phyloP scores from a whole-genome alignment of 164 flowering plant species.

The Chimonanthus praecox region DNA sequence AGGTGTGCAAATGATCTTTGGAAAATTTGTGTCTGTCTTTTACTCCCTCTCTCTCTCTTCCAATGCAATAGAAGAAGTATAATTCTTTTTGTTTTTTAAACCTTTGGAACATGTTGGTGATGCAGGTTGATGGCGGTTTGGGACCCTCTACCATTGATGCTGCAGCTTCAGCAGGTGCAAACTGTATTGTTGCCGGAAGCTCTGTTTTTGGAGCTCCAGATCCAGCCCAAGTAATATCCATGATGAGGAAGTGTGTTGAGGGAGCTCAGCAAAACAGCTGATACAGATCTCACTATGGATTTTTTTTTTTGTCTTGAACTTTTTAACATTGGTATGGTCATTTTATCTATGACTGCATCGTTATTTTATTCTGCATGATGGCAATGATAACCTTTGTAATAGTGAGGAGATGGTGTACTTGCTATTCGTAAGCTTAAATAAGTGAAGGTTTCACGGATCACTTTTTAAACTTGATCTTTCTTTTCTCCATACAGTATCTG shows the following conservation, averaged over 20 bases:
- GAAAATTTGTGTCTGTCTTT: no score
- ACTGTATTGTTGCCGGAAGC: constrained; percentile 95
- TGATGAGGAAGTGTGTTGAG: constrained; percentile 55
- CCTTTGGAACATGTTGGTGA: neutral
- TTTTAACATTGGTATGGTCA: neutral
- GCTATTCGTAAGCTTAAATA: no score
- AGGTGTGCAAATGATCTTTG: no score
- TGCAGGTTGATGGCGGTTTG: constrained; percentile 92
- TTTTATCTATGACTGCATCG: neutral
- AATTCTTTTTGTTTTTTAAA: no score
- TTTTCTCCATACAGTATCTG: no score
- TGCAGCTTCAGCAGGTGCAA: constrained; percentile 91
- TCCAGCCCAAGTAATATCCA: constrained; percentile 72
- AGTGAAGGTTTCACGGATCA: no score
- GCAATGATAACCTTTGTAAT: neutral
- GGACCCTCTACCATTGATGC: constrained; percentile 79
- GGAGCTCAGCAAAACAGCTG: constrained; percentile 23
- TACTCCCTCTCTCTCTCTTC: no score
- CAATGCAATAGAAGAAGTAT: no score
- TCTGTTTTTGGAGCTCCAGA: constrained; percentile 92
- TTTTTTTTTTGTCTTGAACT: no score
- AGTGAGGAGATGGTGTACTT: neutral
- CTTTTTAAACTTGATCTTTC: no score
- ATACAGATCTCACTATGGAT: neutral
- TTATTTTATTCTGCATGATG: neutral